phyloP scores from a whole-genome alignment of 148 eudicot genomes.

The Polygonum maritimum region DNA sequence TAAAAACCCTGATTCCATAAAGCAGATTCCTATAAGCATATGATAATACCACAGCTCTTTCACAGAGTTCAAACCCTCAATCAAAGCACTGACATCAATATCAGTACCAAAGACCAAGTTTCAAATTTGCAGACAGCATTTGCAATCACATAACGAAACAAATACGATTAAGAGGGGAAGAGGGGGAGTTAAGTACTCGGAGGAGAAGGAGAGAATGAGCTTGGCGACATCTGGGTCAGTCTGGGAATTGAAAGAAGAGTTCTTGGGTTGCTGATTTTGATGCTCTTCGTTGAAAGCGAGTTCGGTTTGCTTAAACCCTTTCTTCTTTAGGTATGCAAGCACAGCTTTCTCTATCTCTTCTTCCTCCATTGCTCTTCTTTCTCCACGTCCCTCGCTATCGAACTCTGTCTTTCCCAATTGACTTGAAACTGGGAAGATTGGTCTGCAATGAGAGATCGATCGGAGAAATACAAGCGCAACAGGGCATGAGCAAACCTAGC shows the following conservation, averaged over 20 bases:
- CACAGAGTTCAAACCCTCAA: not conserved
- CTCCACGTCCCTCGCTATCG: not conserved
- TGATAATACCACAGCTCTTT: not conserved
- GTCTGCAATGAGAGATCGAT: not conserved
- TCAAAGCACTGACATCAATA: not conserved
- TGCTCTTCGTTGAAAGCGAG: constrained; percentile 67
- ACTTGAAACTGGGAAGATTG: not conserved
- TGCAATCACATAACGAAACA: not conserved
- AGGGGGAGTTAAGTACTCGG: constrained; percentile 31
- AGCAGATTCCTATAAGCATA: not conserved
- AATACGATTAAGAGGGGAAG: not conserved
- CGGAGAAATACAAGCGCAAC: not conserved
- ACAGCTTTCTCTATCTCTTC: constrained; percentile 78
- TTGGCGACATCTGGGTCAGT: constrained; percentile 61
- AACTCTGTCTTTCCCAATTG: not conserved
- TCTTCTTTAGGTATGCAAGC: constrained; percentile 70
- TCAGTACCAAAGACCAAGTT: not conserved
- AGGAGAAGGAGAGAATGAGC: constrained; percentile 46
- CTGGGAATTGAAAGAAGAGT: constrained; percentile 37
- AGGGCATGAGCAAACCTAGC: no score
- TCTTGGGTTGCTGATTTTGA: constrained; percentile 22
- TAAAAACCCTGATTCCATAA: not conserved
- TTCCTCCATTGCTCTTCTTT: constrained; percentile 45
- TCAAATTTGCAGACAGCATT: not conserved
- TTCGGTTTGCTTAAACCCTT: constrained; percentile 76